A percentile compares a stretch with the other conserved stretches of the same genome.
Conservation (phyloP, 2,329 filamentous ascomycete genomes). For the Neofusicoccum sp. region DNA sequence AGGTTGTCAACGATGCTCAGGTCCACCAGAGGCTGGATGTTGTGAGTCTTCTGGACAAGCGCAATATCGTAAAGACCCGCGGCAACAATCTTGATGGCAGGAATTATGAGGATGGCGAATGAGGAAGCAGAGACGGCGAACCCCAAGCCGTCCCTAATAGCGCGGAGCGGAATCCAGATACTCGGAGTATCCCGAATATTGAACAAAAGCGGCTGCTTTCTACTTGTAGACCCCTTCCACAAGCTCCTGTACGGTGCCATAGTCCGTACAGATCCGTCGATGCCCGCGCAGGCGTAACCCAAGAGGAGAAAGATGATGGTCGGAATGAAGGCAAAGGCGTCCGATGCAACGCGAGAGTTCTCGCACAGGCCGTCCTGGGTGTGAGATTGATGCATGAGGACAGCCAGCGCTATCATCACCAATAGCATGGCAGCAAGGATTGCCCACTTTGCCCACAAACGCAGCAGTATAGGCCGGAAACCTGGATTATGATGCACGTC, state of each 20-base stretch:
- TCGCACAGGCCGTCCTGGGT: constrained; percentile 1
- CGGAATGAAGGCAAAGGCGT: constrained; percentile 4
- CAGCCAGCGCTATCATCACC: background rate
- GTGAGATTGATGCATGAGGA: background rate
- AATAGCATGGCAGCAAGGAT: background rate
- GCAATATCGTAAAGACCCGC: constrained; percentile 2
- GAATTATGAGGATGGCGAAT: constrained; percentile 1
- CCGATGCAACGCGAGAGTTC: background rate
- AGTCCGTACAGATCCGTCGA: background rate
- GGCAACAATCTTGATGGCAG: constrained; percentile 11
- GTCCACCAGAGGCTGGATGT: constrained; percentile 1
- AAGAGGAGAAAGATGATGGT: constrained; percentile 1
- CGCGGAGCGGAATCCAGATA: background rate
- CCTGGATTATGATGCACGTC: background rate
- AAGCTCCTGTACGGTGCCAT: constrained; percentile 13
- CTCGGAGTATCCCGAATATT: background rate
- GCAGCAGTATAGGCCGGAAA: background rate
- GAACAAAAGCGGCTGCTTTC: constrained; percentile 11
- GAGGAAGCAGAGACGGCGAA: background rate
- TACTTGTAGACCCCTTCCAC: background rate
- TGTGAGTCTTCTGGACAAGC: background rate
- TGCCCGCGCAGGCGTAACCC: constrained; percentile 5
- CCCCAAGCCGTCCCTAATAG: background rate
- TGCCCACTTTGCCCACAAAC: background rate
- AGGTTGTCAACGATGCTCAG: constrained; percentile 1